Evolutionary conservation across 2,329 filamentous ascomycete genomes (phyloP), one percentile per base, ranked within the genome.

Genomic region (Calonectria fujianensis): DNA sequence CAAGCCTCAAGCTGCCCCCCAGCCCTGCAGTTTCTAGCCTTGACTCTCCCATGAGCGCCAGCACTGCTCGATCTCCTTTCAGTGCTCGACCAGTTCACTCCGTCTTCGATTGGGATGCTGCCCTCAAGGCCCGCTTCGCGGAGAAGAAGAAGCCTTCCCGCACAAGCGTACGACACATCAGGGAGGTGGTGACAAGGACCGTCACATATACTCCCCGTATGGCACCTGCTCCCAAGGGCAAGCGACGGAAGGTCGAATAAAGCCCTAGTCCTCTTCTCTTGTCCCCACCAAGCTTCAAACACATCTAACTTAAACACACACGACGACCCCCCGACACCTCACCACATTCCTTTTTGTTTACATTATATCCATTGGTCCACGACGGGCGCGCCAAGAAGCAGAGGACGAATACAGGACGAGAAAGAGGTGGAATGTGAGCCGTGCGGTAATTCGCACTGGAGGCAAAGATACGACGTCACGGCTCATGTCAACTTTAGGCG

Each of bases 101-200:
- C 14, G 93, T 94, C 11, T 94, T 94, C 76, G 94, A 97, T 83
- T 96, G 94, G 94, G 93, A 94, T 74, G 86, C 92, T 8, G 93
- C 93, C 10, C 89, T 93, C 80, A 95, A 94, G 85, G 89, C 90
- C 59, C 89, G 91, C 67, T 93, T 92, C 80, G 89, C 91, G 74
- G 93, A 94, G 82, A 88, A 88, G 83, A 88, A 89, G 76, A 91
- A 91, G 82, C 82, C 89, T 20, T 87, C 91, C 51, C 90, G 89
- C 78, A 92, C 92, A 39, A 93, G 89, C 80, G 88, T 93, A 72
- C 91, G 93, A 74, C 90, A 94, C 82, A 95, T 98, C 73, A 90
- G 95, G 70, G 96, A 98, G 84, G 95, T 98, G 6, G 94, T 98
- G 69, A 98, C 96, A n/a, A 91, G 96, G 79, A 98, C 96, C 20